phyloP scores from a whole-genome alignment of 805 yeast species.

The Kazachstania viticola region DNA sequence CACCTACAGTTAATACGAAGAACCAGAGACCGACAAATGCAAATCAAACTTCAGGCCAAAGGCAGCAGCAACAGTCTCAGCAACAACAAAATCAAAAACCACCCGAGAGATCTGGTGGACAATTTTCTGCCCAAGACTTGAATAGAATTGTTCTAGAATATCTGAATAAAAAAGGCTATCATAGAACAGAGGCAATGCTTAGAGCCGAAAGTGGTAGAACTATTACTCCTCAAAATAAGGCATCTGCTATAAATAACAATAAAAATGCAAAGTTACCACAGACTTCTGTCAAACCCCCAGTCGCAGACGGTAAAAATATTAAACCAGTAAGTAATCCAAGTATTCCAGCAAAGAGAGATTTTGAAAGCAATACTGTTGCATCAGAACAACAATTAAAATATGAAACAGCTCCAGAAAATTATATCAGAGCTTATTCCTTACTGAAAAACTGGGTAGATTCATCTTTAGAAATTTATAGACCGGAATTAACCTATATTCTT shows the following conservation, averaged over 20 bases:
- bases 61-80: slow-evolving; percentile 2
- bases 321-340: slow-evolving; percentile 26
- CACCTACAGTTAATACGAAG: not conserved
- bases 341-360: slow-evolving; percentile 20
- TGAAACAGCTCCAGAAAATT: slow-evolving; percentile 45
- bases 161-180: slow-evolving; percentile 86
- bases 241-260: slow-evolving; percentile 38
- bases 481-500: slow-evolving; percentile 71
- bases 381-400: slow-evolving; percentile 15
- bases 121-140: slow-evolving; percentile 70
- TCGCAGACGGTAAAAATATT: slow-evolving; percentile 17
- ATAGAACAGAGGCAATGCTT: slow-evolving; percentile 86
- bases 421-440: slow-evolving; percentile 68
- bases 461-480: slow-evolving; percentile 81
- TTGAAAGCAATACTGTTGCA: slow-evolving; percentile 16
- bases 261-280: slow-evolving; percentile 28
- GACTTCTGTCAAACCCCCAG: slow-evolving; percentile 23
- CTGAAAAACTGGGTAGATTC: slow-evolving; percentile 83
- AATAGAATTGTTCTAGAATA: slow-evolving; percentile 89
- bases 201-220: slow-evolving; percentile 73
- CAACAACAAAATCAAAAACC: slow-evolving; percentile 2
- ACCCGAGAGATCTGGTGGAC: slow-evolving; percentile 12
- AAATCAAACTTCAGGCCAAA: not conserved
- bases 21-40: not conserved
- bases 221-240: slow-evolving; percentile 37